Conservation (phyloP, 345 rosid species). For the Populus simonii region DNA sequence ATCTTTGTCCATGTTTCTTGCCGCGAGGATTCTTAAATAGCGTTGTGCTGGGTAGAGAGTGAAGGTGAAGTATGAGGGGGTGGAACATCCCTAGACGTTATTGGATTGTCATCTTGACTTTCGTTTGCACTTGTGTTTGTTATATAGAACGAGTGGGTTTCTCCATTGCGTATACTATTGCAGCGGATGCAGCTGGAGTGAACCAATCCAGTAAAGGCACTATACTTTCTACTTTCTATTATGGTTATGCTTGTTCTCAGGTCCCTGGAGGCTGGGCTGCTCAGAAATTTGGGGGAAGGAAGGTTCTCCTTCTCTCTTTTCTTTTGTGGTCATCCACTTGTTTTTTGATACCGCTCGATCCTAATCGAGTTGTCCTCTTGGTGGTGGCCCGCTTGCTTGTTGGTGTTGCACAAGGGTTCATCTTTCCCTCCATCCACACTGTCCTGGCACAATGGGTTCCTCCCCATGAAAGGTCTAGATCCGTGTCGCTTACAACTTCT, state of each 20-base stretch:
- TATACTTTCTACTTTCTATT: constrained; percentile 79
- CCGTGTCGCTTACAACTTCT: constrained; percentile 90
- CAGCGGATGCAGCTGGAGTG: constrained; percentile 88
- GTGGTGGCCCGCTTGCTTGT: constrained; percentile 87
- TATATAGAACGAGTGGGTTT: constrained; percentile 96
- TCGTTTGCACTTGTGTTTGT: constrained; percentile 80
- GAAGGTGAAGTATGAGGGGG: constrained; percentile 43
- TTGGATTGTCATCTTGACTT: constrained; percentile 76
- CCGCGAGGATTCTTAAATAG: too few species aligned
- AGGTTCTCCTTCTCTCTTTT: constrained; percentile 82
- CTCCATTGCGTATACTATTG: constrained; percentile 87
- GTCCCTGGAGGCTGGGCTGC: constrained; percentile 99
- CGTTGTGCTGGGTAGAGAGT: not conserved
- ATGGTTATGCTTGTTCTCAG: constrained; percentile 93
- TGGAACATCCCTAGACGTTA: constrained; percentile 73
- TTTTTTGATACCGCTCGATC: constrained; percentile 79
- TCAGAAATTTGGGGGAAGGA: constrained; percentile 85
- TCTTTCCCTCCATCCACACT: constrained; percentile 93
- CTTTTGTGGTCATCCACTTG: constrained; percentile 89
- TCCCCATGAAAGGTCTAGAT: constrained; percentile 95
- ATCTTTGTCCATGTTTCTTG: too few species aligned
- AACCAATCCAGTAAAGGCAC: constrained; percentile 90
- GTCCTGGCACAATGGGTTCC: constrained; percentile 99
- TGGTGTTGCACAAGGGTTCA: constrained; percentile 97
- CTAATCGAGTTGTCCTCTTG: constrained; percentile 54